These are phyloP conservation scores for Dendrobium catenatum DNA, from an alignment of 106 monocot genomes.

Conservation along the genomic window DNA sequence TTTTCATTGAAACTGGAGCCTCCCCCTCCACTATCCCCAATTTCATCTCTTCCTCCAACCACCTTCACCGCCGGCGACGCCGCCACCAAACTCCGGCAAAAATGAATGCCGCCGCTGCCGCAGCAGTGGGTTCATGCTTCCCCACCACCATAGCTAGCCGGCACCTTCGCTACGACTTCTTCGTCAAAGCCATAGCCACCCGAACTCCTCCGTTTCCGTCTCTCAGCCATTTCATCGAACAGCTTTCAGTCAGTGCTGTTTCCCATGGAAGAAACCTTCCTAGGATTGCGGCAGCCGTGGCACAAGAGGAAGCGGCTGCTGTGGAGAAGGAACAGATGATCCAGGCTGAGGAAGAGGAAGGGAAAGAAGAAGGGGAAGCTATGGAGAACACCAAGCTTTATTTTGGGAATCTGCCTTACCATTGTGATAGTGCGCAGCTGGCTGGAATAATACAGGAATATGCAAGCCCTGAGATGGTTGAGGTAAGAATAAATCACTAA, in stretches of 20 bases:
- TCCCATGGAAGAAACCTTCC: not conserved
- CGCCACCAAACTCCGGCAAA: constrained; percentile 15
- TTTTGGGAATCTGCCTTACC: constrained; percentile 91
- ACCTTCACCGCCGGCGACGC: not conserved
- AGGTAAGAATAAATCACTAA: constrained; percentile 27
- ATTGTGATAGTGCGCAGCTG: constrained; percentile 84
- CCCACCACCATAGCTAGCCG: constrained; percentile 25
- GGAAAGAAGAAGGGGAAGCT: not conserved
- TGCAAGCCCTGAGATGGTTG: constrained; percentile 81
- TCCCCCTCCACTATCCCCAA: not conserved
- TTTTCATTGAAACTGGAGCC: not conserved
- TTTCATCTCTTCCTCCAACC: not conserved
- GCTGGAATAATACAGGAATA: constrained; percentile 86
- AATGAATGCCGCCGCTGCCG: constrained; percentile 22
- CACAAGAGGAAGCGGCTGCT: constrained; percentile 6
- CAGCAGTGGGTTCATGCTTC: constrained; percentile 33
- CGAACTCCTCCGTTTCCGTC: constrained; percentile 8
- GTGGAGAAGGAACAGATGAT: not conserved
- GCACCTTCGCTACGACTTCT: constrained; percentile 10
- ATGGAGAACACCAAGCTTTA: constrained; percentile 67
- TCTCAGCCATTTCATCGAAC: constrained; percentile 9
- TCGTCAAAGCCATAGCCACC: not conserved
- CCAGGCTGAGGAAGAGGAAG: not conserved
- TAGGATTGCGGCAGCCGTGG: constrained; percentile 14
- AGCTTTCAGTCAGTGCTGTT: not conserved